phyloP scores from a whole-genome alignment of 73 alveolate genomes.

The Urostyla sp. region DNA sequence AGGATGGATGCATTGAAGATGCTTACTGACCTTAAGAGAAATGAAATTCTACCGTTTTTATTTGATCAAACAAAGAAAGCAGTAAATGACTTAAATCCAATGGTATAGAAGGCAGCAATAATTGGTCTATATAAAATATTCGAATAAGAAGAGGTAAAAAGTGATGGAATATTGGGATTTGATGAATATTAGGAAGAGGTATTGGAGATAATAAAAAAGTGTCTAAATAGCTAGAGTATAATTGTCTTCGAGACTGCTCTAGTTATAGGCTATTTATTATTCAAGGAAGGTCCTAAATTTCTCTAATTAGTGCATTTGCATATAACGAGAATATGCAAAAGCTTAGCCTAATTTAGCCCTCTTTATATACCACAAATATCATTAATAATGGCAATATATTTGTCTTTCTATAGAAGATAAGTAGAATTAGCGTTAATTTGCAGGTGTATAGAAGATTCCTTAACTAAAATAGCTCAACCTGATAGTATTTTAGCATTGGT shows the following conservation, averaged over 20 bases:
- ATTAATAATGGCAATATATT: not conserved
- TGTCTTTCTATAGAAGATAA: not conserved
- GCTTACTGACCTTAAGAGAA: conserved; percentile 1
- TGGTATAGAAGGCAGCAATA: not conserved
- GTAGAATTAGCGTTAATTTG: too few relatives aligned
- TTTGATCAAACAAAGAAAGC: conserved; percentile 20
- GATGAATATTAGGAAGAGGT: too few relatives aligned
- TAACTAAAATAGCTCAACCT: too few relatives aligned
- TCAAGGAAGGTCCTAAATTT: not conserved
- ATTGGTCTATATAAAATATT: not conserved
- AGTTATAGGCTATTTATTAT: not conserved
- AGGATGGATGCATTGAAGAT: conserved; percentile 30
- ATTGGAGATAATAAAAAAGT: too few relatives aligned
- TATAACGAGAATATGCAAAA: not conserved
- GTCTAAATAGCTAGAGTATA: too few relatives aligned
- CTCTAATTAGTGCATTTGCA: not conserved
- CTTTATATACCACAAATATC: not conserved
- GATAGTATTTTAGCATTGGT: too few relatives aligned
- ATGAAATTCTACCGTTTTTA: conserved; percentile 27
- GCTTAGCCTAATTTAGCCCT: not conserved
- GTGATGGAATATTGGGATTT: too few relatives aligned
- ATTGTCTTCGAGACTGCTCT: conserved; percentile 8
- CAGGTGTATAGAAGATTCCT: too few relatives aligned
- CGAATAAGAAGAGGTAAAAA: too few relatives aligned
- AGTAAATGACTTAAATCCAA: conserved; percentile 20